phyloP scores from a whole-genome alignment of 1,139 yeast genomes.

The Yamadazyma sp. region DNA sequence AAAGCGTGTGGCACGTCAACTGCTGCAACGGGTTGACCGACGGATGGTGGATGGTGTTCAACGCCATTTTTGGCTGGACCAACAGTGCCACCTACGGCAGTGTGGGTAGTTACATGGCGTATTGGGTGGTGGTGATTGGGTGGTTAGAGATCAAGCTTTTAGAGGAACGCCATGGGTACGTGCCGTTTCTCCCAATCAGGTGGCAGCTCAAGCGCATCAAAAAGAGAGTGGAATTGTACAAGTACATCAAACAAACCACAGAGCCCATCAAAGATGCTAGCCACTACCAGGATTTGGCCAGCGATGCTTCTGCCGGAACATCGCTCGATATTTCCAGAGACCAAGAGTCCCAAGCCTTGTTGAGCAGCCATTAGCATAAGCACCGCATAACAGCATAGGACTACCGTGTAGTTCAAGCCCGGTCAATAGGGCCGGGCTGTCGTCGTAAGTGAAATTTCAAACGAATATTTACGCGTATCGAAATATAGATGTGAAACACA shows the following conservation, averaged over 20 bases:
- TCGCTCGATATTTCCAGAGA: slow-evolving; percentile 2
- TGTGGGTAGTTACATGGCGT: slow-evolving; percentile 36
- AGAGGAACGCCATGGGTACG: slow-evolving; percentile 63
- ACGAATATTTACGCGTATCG: neutral
- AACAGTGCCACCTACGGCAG: slow-evolving; percentile 51
- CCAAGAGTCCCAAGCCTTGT: slow-evolving; percentile 8
- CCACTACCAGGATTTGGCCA: slow-evolving; percentile 11
- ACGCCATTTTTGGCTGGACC: slow-evolving; percentile 50
- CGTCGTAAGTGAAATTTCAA: too few species aligned
- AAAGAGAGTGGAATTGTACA: slow-evolving; percentile 39
- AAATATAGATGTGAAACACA: neutral
- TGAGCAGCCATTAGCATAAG: neutral
- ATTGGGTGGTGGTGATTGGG: slow-evolving; percentile 34
- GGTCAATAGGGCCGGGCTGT: too few species aligned
- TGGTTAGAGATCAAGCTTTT: slow-evolving; percentile 35
- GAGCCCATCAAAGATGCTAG: slow-evolving; percentile 3
- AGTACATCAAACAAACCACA: slow-evolving; percentile 10
- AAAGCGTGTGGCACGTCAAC: slow-evolving; percentile 48
- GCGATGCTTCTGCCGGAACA: slow-evolving; percentile 13
- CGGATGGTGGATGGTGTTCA: slow-evolving; percentile 41
- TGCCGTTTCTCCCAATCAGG: slow-evolving; percentile 58
- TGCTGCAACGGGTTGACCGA: slow-evolving; percentile 38
- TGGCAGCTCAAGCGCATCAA: slow-evolving; percentile 60
- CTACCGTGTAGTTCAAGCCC: too few species aligned
- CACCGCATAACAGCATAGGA: too few species aligned